Conservation (phyloP, 1,284 basidiomycete genomes). For the Volvariella volvacea region DNA sequence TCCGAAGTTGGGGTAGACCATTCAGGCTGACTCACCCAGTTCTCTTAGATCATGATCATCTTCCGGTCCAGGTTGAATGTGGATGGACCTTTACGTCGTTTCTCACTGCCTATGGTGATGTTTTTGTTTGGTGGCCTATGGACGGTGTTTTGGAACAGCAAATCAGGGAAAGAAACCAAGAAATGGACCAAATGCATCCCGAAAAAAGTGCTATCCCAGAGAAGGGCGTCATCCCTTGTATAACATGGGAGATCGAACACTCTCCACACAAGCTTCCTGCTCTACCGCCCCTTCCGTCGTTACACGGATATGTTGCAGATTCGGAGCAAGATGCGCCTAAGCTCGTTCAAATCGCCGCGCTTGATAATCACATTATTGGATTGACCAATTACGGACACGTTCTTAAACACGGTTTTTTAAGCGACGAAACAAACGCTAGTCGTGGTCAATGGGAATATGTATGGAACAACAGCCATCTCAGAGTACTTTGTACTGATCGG, state of each 20-base stretch:
- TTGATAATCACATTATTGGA: conserved; percentile 63
- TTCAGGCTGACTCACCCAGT: conserved; percentile 50
- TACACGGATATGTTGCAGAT: conserved; percentile 23
- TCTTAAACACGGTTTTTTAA: conserved; percentile 45
- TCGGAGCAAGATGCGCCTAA: conserved; percentile 30
- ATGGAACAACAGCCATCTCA: conserved; percentile 19
- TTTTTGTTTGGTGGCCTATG: conserved; percentile 76
- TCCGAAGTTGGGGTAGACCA: conserved; percentile 68
- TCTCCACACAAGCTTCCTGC: conserved; percentile 54
- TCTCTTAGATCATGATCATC: conserved; percentile 41
- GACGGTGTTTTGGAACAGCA: conserved; percentile 30
- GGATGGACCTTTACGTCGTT: conserved; percentile 76
- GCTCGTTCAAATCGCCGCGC: conserved; percentile 74
- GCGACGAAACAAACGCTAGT: conserved; percentile 28
- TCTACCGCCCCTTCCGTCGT: conserved; percentile 39
- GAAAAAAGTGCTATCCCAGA: conserved; percentile 24
- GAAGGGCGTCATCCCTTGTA: conserved; percentile 48
- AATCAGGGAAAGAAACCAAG: conserved; percentile 33
- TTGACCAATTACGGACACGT: conserved; percentile 77
- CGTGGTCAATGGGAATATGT: conserved; percentile 72
- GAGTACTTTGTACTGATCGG: conserved; percentile 7
- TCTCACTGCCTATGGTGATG: conserved; percentile 62
- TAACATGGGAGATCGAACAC: conserved; percentile 45
- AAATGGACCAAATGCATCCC: conserved; percentile 37
- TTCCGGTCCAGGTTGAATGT: conserved; percentile 65